Conservation (phyloP, 2,329 filamentous ascomycete genomes). For the Didymella exigua region DNA sequence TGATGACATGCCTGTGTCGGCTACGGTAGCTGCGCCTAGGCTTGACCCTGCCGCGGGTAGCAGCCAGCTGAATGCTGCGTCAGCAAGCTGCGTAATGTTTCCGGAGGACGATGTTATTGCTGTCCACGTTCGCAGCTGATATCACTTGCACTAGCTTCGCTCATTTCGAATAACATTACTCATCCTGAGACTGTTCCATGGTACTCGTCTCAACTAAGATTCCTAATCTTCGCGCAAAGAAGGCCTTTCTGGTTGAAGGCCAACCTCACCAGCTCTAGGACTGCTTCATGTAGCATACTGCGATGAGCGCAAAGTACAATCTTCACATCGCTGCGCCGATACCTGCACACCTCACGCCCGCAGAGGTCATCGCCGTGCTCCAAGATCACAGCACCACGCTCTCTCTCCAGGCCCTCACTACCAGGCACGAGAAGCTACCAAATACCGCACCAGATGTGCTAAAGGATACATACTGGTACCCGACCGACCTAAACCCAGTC, state of each 20-base stretch:
- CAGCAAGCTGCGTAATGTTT: constrained; percentile 2
- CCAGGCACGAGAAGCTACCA: constrained; percentile 34
- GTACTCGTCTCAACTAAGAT: no score
- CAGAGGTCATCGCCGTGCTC: constrained; percentile 37
- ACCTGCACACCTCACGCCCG: constrained; percentile 33
- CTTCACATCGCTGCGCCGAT: constrained; percentile 41
- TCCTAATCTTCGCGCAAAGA: not conserved
- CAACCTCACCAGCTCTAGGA: not conserved
- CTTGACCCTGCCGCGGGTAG: not conserved
- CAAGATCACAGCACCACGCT: constrained; percentile 45
- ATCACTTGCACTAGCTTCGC: not conserved
- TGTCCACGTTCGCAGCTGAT: not conserved
- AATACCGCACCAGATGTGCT: constrained; percentile 28
- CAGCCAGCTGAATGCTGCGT: constrained; percentile 9
- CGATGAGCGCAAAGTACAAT: constrained; percentile 39
- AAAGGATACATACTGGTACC: constrained; percentile 47
- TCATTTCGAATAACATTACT: not conserved
- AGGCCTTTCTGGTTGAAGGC: not conserved
- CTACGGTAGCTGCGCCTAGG: not conserved
- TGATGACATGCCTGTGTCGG: not conserved
- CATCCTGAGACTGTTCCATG: no score
- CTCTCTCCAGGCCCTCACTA: constrained; percentile 42
- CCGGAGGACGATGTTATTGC: not conserved
- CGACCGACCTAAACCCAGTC: constrained; percentile 35
- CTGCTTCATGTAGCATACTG: not conserved